Conservation (phyloP, 2,329 filamentous ascomycete genomes). For the Albifimbria verrucaria region DNA sequence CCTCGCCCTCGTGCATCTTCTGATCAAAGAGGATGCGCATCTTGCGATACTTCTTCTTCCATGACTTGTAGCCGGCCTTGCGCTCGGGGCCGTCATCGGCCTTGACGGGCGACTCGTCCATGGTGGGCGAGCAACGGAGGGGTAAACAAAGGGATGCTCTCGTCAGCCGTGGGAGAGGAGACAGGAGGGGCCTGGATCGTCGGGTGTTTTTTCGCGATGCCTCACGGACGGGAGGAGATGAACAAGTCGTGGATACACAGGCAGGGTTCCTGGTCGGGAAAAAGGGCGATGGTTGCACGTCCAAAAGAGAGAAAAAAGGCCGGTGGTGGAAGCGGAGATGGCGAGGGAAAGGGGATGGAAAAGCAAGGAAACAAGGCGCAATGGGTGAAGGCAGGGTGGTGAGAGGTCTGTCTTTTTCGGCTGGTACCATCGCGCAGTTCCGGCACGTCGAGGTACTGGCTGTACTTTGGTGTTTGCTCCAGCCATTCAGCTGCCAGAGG, state of each 20-base stretch:
- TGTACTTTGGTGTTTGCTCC: background rate
- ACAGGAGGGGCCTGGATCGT: background rate
- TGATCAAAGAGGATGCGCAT: constrained; percentile 77
- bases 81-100: constrained; percentile 42
- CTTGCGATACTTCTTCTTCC: constrained; percentile 94
- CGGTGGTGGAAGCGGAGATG: no score
- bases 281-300: no score
- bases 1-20: constrained; percentile 76
- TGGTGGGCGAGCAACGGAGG: constrained; percentile 9
- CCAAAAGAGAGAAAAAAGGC: no score
- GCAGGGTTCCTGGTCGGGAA: no score
- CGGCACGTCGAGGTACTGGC: background rate
- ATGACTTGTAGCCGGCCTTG: constrained; percentile 60
- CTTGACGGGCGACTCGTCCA: constrained; percentile 36
- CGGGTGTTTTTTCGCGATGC: background rate
- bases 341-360: no score
- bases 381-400: background rate
- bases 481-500: background rate
- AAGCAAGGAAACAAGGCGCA: background rate
- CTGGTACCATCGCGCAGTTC: background rate
- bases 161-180: background rate
- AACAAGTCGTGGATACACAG: no score
- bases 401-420: background rate
- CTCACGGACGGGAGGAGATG: no score
- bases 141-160: no score